Conservation (phyloP, 768 basidiomycete species). For the Mrakia gelida region DNA sequence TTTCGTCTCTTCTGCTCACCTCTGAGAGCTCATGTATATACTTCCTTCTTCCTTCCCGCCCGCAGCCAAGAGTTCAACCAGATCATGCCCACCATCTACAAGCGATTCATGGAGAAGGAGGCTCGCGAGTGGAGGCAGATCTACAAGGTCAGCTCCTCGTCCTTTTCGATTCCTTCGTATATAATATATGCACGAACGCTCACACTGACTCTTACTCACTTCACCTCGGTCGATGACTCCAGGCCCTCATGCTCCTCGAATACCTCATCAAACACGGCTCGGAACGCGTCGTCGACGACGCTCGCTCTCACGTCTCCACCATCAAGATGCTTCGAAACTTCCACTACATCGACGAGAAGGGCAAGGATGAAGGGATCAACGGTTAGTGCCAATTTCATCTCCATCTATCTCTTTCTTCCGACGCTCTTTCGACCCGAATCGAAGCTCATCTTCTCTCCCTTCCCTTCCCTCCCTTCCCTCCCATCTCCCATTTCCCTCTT, state of each 20-base stretch:
- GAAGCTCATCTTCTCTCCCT: not conserved
- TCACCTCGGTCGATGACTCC: too few relatives aligned
- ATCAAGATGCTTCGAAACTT: constrained; percentile 97
- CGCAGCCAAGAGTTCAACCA: constrained; percentile 94
- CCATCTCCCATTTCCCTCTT: too few relatives aligned
- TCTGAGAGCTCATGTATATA: not conserved
- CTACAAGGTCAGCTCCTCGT: constrained; percentile 66
- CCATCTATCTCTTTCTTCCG: not conserved
- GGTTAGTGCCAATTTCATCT: constrained; percentile 51
- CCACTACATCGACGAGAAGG: constrained; percentile 97
- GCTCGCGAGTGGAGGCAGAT: constrained; percentile 98
- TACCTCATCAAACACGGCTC: constrained; percentile 96
- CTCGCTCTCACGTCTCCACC: constrained; percentile 86
- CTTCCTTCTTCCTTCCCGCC: not conserved
- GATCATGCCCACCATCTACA: constrained; percentile 74
- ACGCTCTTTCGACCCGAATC: not conserved
- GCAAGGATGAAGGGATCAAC: constrained; percentile 96
- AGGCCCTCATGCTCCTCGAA: constrained; percentile 90
- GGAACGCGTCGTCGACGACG: constrained; percentile 96
- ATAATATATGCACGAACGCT: too few relatives aligned
- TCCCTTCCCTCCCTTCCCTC: not conserved
- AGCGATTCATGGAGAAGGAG: constrained; percentile 94
- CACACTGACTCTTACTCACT: not conserved
- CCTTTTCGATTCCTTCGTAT: not conserved
- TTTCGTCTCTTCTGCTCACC: too few relatives aligned